Base-by-base conservation (phyloP, 2,329 filamentous ascomycete species). In the Claviceps citrina region DNA sequence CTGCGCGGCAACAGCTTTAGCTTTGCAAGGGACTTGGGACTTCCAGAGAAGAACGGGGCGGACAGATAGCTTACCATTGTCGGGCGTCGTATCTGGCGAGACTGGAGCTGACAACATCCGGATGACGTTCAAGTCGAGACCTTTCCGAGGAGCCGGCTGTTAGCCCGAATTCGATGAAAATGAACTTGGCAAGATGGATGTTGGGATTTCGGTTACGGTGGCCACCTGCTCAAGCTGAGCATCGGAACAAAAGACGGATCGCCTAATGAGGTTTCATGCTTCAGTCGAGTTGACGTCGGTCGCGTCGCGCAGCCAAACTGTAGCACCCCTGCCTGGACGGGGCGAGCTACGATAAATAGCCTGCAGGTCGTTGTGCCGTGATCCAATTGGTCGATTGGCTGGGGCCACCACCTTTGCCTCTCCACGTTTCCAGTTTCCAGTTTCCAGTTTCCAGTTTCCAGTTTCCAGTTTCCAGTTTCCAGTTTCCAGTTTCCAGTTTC, bases 1-100 rank as follows among this genome's bases (percentile, higher is more conserved):
- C 73, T 76, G 43, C 30, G 44, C 41, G 43, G 32, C n/a, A 15
- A n/a, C 13, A 34, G 16, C 24, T 20, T 31, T 26, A 35, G 38
- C 26, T 16, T 27, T 16, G 9, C 31, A n/a, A 10, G n/a, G 36
- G 16, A 16, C n/a, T n/a, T n/a, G n/a, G n/a, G 9, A 31, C 7
- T 15, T 33, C 20, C 12, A 22, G 15, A 8, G 15, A 20, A 30
- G 18, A n/a, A 6, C 6, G 24, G 16, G 8, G 35, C 26, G n/a
- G 18, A 31, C 19, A 20, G n/a, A 22, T 24, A 24, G 19, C 36
- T 39, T 33, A 39, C 37, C 37, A 39, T 36, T 27, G 7, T 19
- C 9, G 31, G 9, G 30, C 22, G 20, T 33, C 10, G 26, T 13
- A 33, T 33, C 7, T 34, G 20, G 30, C 38, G 31, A 34, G 16